Conservation (phyloP, 2,329 filamentous ascomycete genomes). For the Bipolaris victoriae region DNA sequence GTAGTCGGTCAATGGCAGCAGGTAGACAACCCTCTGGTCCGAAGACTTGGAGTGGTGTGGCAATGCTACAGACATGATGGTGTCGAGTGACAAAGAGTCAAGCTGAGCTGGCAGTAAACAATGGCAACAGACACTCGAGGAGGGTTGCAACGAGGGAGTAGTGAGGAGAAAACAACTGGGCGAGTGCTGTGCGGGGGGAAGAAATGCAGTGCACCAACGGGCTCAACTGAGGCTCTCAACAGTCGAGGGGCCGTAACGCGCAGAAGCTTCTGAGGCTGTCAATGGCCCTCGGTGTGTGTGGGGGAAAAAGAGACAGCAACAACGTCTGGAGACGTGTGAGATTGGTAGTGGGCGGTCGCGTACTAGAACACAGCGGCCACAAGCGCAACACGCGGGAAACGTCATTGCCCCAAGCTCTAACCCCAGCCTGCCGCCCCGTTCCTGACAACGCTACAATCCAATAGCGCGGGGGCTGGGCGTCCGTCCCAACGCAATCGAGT, state of each 20-base stretch:
- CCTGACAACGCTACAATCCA: constrained; percentile 14
- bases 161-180: constrained; percentile 19
- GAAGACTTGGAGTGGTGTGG: constrained; percentile 18
- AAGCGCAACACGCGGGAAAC: constrained; percentile 25
- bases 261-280: constrained; percentile 24
- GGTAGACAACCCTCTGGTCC: constrained; percentile 65
- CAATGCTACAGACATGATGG: constrained; percentile 35
- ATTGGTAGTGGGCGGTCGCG: constrained; percentile 33
- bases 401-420: constrained; percentile 32
- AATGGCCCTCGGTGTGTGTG: constrained; percentile 26
- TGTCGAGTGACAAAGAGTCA: constrained; percentile 5
- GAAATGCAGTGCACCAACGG: neutral
- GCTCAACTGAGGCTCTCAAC: constrained; percentile 17
- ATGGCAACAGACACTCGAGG: constrained; percentile 18
- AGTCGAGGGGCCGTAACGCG: constrained; percentile 10
- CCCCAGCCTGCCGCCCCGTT: constrained; percentile 17
- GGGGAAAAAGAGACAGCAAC: constrained; percentile 22
- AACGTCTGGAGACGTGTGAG: constrained; percentile 24
- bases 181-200: constrained; percentile 5
- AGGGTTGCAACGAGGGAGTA: constrained; percentile 3
- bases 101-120: constrained; percentile 27
- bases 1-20: constrained; percentile 89
- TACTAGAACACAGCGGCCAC: constrained; percentile 27
- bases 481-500: constrained; percentile 11
- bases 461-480: constrained; percentile 18